Percentiles rank a stretch among this genome's conserved stretches.
phyloP scores from a whole-genome alignment of 2,329 filamentous ascomycete genomes.

The Epichloe sibirici region DNA sequence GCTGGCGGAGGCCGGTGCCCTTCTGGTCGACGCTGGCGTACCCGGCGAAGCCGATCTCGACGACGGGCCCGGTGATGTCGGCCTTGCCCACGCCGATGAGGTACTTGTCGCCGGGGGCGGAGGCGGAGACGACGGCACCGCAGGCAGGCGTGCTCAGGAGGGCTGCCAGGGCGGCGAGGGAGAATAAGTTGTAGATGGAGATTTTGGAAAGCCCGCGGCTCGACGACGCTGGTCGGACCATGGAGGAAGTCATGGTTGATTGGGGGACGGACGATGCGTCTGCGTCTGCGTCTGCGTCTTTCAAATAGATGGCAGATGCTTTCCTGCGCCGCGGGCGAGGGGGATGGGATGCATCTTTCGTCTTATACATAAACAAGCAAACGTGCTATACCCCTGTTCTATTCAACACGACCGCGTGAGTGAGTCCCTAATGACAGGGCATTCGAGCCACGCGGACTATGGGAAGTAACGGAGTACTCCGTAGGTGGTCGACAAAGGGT shows the following conservation, averaged over 20 bases:
- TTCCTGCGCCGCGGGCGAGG: no score
- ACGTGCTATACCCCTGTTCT: no score
- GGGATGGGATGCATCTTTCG: no score
- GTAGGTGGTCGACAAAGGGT: no score
- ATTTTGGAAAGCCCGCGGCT: neutral
- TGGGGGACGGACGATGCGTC: neutral
- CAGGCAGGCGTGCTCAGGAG: neutral
- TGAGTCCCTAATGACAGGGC: no score
- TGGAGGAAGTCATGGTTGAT: neutral
- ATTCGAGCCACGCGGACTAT: no score
- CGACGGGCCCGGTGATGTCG: constrained; percentile 60
- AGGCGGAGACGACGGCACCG: neutral
- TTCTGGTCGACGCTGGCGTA: constrained; percentile 79
- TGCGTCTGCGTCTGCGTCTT: neutral
- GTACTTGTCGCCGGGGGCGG: constrained; percentile 24
- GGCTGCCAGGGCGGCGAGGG: neutral
- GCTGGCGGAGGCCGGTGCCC: constrained; percentile 74
- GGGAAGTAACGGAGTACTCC: no score
- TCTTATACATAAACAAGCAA: no score
- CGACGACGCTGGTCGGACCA: neutral
- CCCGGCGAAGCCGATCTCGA: constrained; percentile 83
- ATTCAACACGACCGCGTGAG: no score
- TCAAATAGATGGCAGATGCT: no score
- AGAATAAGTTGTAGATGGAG: constrained; percentile 6
- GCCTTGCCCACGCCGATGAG: constrained; percentile 45